Percentiles rank a stretch among this genome's conserved stretches.
Conservation (phyloP, 176 grass and related monocot species). For the Juncus effusus region DNA sequence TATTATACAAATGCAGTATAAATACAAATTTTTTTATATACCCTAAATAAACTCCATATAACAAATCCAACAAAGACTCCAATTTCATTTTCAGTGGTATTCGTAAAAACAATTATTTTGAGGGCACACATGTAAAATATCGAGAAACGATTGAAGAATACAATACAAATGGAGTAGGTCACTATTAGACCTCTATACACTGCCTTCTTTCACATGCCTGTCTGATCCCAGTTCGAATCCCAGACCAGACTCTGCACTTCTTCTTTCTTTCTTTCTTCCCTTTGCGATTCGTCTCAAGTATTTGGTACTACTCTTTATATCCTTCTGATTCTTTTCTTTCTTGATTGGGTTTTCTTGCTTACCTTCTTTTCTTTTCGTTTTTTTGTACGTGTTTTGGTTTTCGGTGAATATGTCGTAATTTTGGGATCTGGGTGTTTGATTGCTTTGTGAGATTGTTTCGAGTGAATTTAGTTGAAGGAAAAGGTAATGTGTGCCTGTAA, state of each 20-base stretch:
- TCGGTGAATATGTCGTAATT: conserved; percentile 9
- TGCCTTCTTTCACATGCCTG: too few relatives aligned
- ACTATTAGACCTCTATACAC: neutral
- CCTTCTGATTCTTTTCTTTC: conserved; percentile 13
- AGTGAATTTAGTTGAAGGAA: neutral
- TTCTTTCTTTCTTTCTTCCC: conserved; percentile 1
- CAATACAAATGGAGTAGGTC: neutral
- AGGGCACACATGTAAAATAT: neutral
- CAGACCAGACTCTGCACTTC: neutral
- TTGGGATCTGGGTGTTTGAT: conserved; percentile 18
- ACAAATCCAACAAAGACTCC: too few relatives aligned
- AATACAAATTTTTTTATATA: neutral
- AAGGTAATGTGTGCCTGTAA: conserved; percentile 7
- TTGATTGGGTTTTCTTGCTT: neutral
- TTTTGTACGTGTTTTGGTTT: conserved; percentile 16
- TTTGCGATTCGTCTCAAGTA: conserved; percentile 8
- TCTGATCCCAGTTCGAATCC: conserved; percentile 9
- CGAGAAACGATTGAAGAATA: too few relatives aligned
- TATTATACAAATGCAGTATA: conserved; percentile 10
- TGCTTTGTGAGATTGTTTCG: neutral
- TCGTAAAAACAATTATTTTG: neutral
- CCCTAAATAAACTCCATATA: neutral
- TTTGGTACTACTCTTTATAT: conserved; percentile 5
- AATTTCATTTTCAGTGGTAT: too few relatives aligned
- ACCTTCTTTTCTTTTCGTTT: neutral